These are phyloP conservation scores for Rhodocollybia butyracea DNA, from an alignment of 768 basidiomycete genomes.

Conservation along the genomic window DNA sequence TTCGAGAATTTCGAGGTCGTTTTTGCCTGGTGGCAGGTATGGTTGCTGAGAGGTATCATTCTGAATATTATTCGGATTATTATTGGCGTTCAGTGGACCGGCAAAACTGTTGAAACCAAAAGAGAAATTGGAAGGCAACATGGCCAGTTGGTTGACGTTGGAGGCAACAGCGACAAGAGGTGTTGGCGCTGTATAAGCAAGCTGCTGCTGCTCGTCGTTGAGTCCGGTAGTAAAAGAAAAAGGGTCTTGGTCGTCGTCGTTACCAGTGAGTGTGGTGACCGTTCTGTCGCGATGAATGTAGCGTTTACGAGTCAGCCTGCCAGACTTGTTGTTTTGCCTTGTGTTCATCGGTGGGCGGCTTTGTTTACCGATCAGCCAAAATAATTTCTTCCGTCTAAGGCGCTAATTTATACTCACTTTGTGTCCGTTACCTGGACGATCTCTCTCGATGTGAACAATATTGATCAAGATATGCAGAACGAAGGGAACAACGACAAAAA, in stretches of 20 bases:
- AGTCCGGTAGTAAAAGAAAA: neutral
- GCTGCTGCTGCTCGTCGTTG: neutral
- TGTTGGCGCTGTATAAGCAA: neutral
- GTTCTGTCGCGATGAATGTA: neutral
- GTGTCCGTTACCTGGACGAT: too few relatives aligned
- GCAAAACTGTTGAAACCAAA: slow-evolving; percentile 8
- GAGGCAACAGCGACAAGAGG: neutral
- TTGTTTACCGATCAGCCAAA: too few relatives aligned
- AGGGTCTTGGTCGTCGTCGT: neutral
- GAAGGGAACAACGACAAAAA: too few relatives aligned
- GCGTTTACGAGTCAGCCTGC: neutral
- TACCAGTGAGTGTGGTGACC: neutral
- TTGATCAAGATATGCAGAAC: too few relatives aligned
- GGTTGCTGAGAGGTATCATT: neutral
- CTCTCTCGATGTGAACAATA: too few relatives aligned
- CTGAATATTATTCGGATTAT: neutral
- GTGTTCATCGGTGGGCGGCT: too few relatives aligned
- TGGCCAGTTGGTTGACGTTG: neutral
- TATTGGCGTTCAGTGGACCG: neutral
- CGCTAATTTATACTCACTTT: too few relatives aligned
- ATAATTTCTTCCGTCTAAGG: too few relatives aligned
- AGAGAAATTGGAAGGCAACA: neutral
- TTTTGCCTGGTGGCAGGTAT: slow-evolving; percentile 49
- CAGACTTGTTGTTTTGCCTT: neutral
- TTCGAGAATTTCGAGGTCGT: slow-evolving; percentile 72